Evolutionary conservation across 2,329 filamentous ascomycete genomes (phyloP).

Genomic region (Colletotrichum karsti): DNA sequence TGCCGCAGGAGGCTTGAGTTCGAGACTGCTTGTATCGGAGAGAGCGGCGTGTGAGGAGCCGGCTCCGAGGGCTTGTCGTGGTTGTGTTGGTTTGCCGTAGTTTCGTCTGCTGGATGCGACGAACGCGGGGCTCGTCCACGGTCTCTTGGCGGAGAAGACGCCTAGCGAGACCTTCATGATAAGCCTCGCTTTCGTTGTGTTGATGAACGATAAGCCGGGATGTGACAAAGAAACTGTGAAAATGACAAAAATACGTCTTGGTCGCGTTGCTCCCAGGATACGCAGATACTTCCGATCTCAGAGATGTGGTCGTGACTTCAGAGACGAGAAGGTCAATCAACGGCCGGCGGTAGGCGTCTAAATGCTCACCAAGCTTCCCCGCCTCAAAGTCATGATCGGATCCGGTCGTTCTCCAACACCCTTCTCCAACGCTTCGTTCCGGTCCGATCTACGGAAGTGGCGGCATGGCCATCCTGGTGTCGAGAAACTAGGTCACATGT

Average conservation of each 20-base stretch:
- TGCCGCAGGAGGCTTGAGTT: background rate
- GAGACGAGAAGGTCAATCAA: background rate
- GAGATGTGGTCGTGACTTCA: background rate
- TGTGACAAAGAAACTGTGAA: too few species aligned
- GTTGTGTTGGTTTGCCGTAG: slow-evolving; percentile 22
- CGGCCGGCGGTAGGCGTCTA: background rate
- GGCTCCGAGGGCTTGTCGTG: slow-evolving; percentile 11
- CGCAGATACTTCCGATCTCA: background rate
- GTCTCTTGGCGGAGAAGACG: slow-evolving; percentile 5
- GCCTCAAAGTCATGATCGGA: background rate
- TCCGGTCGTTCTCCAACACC: background rate
- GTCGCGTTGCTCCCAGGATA: background rate
- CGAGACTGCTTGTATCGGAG: background rate
- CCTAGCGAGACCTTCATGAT: slow-evolving; percentile 12
- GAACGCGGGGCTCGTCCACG: slow-evolving; percentile 1
- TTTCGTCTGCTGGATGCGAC: slow-evolving; percentile 3
- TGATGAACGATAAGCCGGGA: too few species aligned
- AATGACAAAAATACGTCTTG: background rate
- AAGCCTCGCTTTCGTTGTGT: too few species aligned
- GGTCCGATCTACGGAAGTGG: slow-evolving; percentile 22
- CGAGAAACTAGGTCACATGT: background rate
- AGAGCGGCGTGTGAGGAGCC: slow-evolving; percentile 14
- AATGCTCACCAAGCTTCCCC: slow-evolving; percentile 2
- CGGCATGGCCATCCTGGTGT: slow-evolving; percentile 17
- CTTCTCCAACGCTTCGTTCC: slow-evolving; percentile 1